A percentile compares a stretch with the other conserved stretches of the same genome.
These are phyloP conservation scores for Tricholoma terreum DNA, from an alignment of 768 basidiomycete species.

Conservation along the genomic window DNA sequence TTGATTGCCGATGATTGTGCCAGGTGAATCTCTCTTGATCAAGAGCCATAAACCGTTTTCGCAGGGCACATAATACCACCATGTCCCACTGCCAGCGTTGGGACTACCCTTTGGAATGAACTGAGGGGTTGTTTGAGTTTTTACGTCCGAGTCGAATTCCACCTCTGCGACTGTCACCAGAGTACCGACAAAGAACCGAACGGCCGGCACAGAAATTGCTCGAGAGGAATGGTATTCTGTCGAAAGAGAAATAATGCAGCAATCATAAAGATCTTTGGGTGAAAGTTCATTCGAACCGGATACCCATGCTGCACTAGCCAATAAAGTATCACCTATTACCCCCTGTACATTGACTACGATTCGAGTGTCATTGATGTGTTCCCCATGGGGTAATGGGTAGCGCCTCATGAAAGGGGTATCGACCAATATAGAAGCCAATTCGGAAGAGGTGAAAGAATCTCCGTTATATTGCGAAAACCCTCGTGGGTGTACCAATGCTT, in stretches of 20 bases:
- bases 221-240: not conserved
- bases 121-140: not conserved
- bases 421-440: not conserved
- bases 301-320: not conserved
- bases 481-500: not conserved
- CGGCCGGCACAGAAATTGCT: not conserved
- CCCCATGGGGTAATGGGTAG: not conserved
- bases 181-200: not conserved
- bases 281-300: not conserved
- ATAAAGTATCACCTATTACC: not conserved
- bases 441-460: not conserved
- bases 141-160: not conserved
- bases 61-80: constrained; percentile 1
- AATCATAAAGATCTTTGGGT: not conserved
- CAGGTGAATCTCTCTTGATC: not conserved
- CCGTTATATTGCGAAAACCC: not conserved
- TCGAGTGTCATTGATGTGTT: not conserved
- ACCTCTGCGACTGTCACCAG: not conserved
- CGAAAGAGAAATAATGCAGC: not conserved
- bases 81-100: not conserved
- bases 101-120: not conserved
- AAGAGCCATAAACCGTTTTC: not conserved
- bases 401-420: not conserved
- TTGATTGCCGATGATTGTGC: not conserved
- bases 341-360: not conserved